Percentiles rank a stretch among this genome's conserved stretches.
Evolutionary conservation across 2,329 filamentous ascomycete species (phyloP).

Genomic region (Hypoxylon sp.): DNA sequence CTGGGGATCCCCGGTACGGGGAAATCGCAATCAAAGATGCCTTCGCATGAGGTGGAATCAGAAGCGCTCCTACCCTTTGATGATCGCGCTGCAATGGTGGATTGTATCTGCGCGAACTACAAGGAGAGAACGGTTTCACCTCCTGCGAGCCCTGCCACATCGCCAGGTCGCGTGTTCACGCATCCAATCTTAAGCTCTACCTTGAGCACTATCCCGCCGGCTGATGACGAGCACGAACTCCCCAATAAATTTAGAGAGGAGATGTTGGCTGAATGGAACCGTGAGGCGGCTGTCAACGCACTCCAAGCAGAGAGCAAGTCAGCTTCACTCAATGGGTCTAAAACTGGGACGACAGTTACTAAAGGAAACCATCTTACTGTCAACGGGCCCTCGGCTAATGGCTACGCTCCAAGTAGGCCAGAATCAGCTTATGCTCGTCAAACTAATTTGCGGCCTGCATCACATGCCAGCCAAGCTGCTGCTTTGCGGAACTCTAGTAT

Average conservation of each 20-base stretch:
- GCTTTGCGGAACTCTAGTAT: slow-evolving; percentile 69
- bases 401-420: slow-evolving; percentile 57
- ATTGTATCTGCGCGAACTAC: slow-evolving; percentile 81
- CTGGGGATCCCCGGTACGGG: slow-evolving; percentile 69
- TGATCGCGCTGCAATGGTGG: slow-evolving; percentile 78
- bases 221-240: slow-evolving; percentile 67
- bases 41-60: slow-evolving; percentile 69
- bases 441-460: slow-evolving; percentile 65
- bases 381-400: slow-evolving; percentile 62
- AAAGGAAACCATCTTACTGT: slow-evolving; percentile 71
- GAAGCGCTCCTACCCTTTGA: slow-evolving; percentile 82
- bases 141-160: slow-evolving; percentile 77
- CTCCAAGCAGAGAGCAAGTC: slow-evolving; percentile 79
- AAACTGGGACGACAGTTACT: slow-evolving; percentile 71
- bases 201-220: slow-evolving; percentile 58
- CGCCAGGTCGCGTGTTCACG: slow-evolving; percentile 75
- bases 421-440: slow-evolving; percentile 66
- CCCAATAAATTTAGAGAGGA: slow-evolving; percentile 78
- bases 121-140: slow-evolving; percentile 73
- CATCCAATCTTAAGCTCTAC: slow-evolving; percentile 72
- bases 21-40: slow-evolving; percentile 62
- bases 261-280: slow-evolving; percentile 85
- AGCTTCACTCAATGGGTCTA: slow-evolving; percentile 82
- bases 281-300: slow-evolving; percentile 78
- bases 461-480: slow-evolving; percentile 57